Conservation (phyloP, 768 basidiomycete genomes). For the Pholiota conissans region DNA sequence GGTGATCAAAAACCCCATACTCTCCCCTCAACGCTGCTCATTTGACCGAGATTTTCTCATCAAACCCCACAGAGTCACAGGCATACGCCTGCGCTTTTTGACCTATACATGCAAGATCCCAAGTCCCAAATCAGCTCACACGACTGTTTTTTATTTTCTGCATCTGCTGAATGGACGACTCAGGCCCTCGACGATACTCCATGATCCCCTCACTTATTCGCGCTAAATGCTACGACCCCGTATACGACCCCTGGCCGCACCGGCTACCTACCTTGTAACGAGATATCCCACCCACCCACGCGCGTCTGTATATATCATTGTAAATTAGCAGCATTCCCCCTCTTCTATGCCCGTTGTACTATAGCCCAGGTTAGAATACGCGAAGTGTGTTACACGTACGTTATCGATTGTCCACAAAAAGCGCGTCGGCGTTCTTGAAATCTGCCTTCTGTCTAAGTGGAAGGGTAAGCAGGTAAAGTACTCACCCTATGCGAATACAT, state of each 20-base stretch:
- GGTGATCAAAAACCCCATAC: slow-evolving; percentile 16
- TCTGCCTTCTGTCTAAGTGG: slow-evolving; percentile 2
- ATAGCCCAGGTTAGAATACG: background rate
- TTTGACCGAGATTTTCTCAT: slow-evolving; percentile 5
- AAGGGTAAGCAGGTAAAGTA: too few relatives aligned
- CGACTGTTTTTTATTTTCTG: background rate
- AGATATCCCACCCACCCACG: too few relatives aligned
- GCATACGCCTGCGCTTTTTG: slow-evolving; percentile 1
- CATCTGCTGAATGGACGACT: background rate
- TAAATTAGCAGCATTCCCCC: slow-evolving; percentile 1
- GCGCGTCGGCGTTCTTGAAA: slow-evolving; percentile 5
- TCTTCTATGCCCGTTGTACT: background rate
- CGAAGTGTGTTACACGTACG: slow-evolving; percentile 1
- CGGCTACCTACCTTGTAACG: background rate
- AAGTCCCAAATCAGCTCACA: slow-evolving; percentile 2
- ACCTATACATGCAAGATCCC: background rate
- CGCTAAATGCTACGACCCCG: background rate
- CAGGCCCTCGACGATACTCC: background rate
- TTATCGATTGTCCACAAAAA: background rate
- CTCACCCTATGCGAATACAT: slow-evolving; percentile 9
- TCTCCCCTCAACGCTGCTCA: slow-evolving; percentile 1
- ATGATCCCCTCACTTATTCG: background rate
- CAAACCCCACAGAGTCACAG: slow-evolving; percentile 6
- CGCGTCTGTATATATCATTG: background rate
- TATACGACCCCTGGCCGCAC: background rate